These are phyloP conservation scores for Penicillium concentricum DNA, from an alignment of 2,329 filamentous ascomycete species.

Conservation along the genomic window DNA sequence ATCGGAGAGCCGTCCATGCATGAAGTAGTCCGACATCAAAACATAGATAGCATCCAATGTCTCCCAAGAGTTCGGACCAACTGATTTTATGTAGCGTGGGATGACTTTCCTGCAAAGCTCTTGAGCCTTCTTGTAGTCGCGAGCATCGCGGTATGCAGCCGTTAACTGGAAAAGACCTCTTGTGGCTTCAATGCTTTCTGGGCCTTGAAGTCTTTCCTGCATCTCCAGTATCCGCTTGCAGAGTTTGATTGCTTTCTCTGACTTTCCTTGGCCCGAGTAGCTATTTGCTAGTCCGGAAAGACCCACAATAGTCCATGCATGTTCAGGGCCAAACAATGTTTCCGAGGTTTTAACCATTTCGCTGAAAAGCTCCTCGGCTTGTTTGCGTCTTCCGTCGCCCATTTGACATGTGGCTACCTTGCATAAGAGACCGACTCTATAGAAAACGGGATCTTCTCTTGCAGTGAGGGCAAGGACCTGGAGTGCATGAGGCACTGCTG, in stretches of 20 bases:
- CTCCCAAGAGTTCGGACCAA: neutral
- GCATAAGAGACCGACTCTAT: neutral
- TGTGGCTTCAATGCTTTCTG: neutral
- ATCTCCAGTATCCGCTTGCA: neutral
- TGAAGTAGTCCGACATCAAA: too few relatives aligned
- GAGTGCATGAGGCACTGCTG: constrained; percentile 21
- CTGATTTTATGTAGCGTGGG: too few relatives aligned
- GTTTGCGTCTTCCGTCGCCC: constrained; percentile 17
- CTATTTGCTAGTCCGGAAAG: neutral
- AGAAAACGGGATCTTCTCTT: neutral
- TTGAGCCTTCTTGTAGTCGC: neutral
- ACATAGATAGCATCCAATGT: neutral
- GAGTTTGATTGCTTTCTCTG: neutral
- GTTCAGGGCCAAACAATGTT: neutral
- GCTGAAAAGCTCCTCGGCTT: constrained; percentile 7
- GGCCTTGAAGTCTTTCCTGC: neutral
- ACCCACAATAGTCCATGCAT: neutral
- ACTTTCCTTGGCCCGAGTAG: neutral
- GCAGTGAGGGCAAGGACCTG: neutral
- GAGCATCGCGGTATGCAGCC: neutral
- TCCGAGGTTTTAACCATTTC: neutral
- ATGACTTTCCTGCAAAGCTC: neutral
- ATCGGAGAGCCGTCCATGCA: constrained; percentile 1
- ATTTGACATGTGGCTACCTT: constrained; percentile 10
- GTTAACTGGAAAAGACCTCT: neutral